Conservation (phyloP, 352 stramenopile species). For the Pythium sp. region DNA sequence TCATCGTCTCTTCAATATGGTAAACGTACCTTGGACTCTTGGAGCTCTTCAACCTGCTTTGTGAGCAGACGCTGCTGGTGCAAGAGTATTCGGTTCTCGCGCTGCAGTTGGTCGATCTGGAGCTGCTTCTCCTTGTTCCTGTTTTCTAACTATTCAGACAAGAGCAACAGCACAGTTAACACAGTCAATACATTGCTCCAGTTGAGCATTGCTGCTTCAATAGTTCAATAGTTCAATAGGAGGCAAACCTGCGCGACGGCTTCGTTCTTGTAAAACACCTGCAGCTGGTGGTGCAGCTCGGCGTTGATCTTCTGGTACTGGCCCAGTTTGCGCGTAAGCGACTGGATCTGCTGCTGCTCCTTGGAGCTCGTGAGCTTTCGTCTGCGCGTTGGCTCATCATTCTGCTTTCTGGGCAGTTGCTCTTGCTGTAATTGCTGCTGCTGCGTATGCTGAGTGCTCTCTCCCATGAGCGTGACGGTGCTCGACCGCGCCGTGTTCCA, state of each 20-base stretch:
- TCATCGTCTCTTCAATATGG: background rate
- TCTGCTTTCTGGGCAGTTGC: background rate
- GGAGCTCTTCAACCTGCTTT: constrained; percentile 62
- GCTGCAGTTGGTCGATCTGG: constrained; percentile 48
- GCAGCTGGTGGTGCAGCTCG: constrained; percentile 45
- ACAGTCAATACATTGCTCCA: background rate
- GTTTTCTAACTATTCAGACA: constrained; percentile 50
- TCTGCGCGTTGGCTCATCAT: background rate
- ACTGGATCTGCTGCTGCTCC: constrained; percentile 17
- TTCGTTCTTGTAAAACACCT: constrained; percentile 50
- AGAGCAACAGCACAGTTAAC: background rate
- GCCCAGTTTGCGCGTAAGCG: constrained; percentile 40
- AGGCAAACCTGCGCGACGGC: constrained; percentile 37
- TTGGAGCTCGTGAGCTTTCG: constrained; percentile 8
- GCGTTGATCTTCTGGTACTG: constrained; percentile 42
- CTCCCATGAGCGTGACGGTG: background rate
- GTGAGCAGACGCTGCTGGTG: constrained; percentile 49
- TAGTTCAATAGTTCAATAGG: background rate
- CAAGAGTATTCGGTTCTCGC: constrained; percentile 57
- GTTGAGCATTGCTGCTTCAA: background rate
- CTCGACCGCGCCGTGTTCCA: constrained; percentile 4
- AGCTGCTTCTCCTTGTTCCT: constrained; percentile 60
- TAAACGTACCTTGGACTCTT: constrained; percentile 40
- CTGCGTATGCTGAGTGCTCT: background rate
- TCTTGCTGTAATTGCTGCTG: background rate